Base-by-base conservation (phyloP, 805 yeast genomes). In the Ascoidea asiatica region DNA sequence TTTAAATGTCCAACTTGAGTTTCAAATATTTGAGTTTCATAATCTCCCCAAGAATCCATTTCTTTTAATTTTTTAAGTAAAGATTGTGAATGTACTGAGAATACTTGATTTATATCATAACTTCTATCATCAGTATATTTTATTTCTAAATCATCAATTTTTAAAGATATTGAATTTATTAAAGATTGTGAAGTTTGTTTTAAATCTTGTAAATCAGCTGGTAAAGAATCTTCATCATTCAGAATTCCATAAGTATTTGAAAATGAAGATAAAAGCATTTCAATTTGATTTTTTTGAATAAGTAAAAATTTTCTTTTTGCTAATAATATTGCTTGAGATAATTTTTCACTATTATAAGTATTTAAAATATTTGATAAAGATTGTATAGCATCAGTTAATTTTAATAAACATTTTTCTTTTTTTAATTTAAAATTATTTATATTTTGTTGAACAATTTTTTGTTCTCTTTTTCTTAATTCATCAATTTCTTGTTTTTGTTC, bases 401-500 rank as follows among this genome's bases (percentile, higher is more conserved):
- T 56, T 19, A 61, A 53, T 5, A 64, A 57, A 21, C 75, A 67
- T 43, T 64, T 63, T 19, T 64, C 68, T 39, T 67, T 58, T 17
- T 60, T 56, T 5, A 56, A 44, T 18, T 58, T 63, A 37, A 58
- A 65, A 39, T 61, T 63, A 3, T 57, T 54, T 4, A 71, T 37
- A 1, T 67, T 63, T 20, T 59, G 54, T 13, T 69, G 63, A 2
- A 77, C 60, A 45, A 67, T 60, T 19, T 58, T 53, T 4, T 60
- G 51, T 54, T 79, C 85, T 43, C 87, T 66, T 0, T 58, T 57
- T 50, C 84, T 64, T 43, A 87, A 65, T 48, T 77, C 82, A 43
- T 75, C 83, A 46, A 86, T 85, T 56, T 81, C 88, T 46, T 68
- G 72, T 51, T 77, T 76, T 55, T 84, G 95, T 54, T 83, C 88